Percentiles rank a stretch among this genome's conserved stretches.
These are phyloP conservation scores for Nigrospora osmanthi DNA, from an alignment of 2,329 filamentous ascomycete species.

Conservation along the genomic window DNA sequence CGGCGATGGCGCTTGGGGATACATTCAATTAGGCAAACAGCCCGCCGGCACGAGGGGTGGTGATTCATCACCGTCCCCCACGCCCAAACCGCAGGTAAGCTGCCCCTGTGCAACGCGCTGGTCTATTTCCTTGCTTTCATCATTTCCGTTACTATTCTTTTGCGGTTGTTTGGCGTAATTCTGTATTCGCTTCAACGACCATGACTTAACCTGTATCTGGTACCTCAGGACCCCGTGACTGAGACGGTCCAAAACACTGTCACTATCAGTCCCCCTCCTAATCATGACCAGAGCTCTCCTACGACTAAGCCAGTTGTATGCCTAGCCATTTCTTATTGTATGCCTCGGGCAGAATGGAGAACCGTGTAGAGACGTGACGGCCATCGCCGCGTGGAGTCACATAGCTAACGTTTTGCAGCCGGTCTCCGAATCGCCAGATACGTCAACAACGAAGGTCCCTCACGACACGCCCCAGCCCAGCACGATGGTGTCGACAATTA, in stretches of 20 bases:
- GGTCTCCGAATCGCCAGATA: slow-evolving; percentile 8
- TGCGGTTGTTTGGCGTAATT: not conserved
- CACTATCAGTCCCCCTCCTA: slow-evolving; percentile 17
- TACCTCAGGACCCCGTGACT: slow-evolving; percentile 19
- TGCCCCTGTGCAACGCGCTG: not conserved
- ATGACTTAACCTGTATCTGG: slow-evolving; percentile 15
- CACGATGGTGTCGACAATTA: slow-evolving; percentile 40
- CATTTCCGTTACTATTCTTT: slow-evolving; percentile 2
- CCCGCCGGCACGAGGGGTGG: slow-evolving; percentile 50
- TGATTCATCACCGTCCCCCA: slow-evolving; percentile 11
- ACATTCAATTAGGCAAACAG: slow-evolving; percentile 45
- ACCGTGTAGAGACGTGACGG: no score
- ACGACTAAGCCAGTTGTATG: slow-evolving; percentile 18
- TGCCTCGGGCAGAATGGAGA: not conserved
- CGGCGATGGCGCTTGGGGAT: slow-evolving; percentile 53
- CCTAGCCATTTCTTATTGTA: slow-evolving; percentile 9
- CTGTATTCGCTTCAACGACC: not conserved
- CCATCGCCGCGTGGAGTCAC: no score
- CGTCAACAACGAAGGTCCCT: slow-evolving; percentile 10
- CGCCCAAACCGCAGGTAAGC: slow-evolving; percentile 18
- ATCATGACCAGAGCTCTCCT: slow-evolving; percentile 10
- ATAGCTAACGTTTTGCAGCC: not conserved
- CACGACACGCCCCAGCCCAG: slow-evolving; percentile 19
- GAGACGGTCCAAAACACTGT: slow-evolving; percentile 27
- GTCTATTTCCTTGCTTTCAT: slow-evolving; percentile 9